A percentile compares a stretch with the other conserved stretches of the same genome.
Conservation (phyloP, 2,329 filamentous ascomycete species). For the Coniochaeta prunicola region DNA sequence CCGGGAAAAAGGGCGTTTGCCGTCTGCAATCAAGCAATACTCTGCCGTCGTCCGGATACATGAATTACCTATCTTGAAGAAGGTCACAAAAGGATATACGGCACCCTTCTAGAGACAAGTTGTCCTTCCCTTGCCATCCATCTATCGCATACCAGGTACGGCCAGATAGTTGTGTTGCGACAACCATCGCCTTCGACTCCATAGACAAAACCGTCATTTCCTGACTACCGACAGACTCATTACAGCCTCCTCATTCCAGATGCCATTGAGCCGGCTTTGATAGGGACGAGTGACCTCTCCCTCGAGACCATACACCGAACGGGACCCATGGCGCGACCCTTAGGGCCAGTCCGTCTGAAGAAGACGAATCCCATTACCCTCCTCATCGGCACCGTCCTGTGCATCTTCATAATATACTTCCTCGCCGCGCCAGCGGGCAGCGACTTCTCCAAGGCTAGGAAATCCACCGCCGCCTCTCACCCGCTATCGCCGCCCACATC, state of each 20-base stretch:
- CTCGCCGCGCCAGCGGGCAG: constrained; percentile 41
- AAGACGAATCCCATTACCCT: constrained; percentile 73
- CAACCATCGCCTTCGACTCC: neutral
- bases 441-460: constrained; percentile 24
- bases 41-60: neutral
- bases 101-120: neutral
- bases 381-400: constrained; percentile 62
- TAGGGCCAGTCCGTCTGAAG: constrained; percentile 65
- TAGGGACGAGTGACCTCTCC: neutral
- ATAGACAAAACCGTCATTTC: neutral
- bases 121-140: no score
- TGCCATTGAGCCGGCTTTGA: neutral
- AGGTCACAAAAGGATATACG: neutral
- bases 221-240: neutral
- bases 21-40: neutral
- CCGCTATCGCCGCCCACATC: constrained; percentile 67
- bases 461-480: constrained; percentile 52
- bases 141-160: neutral
- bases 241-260: neutral
- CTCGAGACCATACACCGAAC: constrained; percentile 7
- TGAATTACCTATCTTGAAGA: neutral
- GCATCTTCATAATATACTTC: constrained; percentile 64
- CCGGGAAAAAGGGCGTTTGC: neutral
- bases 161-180: neutral
- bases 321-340: constrained; percentile 45